Evolutionary conservation across 495 filamentous ascomycete species (phyloP), one percentile per base, ranked within the genome.

Genomic region (Aspergillus sclerotioniger): DNA sequence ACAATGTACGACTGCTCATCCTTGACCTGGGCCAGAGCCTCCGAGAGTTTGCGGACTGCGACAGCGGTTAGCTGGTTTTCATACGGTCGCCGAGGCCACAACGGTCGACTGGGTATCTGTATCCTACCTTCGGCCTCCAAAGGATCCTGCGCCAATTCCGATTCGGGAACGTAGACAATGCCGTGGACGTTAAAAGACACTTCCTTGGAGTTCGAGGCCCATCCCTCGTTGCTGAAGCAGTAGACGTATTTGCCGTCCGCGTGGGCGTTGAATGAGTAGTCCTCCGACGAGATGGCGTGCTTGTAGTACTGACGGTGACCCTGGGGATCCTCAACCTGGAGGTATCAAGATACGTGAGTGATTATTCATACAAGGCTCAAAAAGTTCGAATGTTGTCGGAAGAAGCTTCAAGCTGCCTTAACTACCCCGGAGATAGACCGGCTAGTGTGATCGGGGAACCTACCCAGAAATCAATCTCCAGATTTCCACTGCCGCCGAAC

Each of bases 401-500:
- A 13, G 3, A n/a, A 15, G 37, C 37, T 41, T 41, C 37, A 15
- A n/a, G 37, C 37, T 41, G 8, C 10, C 37, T 39, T 1, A n/a
- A 12, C 1, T 12, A 15, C 37, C n/a, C 21, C 25, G 47, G 47
- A 32, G 25, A 15, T 16, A 16, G 25, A 16, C 13, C 25, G 21
- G 9, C 21, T 29, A 12, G 9, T 12, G 4, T 6, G 44, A 28
- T 6, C 37, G 12, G 31, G 19, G 8, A 35, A 68, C 84, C 56
- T 87, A 97, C 94, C 94, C 92, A 98, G 73, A 98, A 98, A 73
- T 98, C 94, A 71, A 98, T 84, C 63, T 98, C 94, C 16, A 98
- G 78, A 67, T 97, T 98, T 12, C 94, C 93, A 41, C 91, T 92
- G 15, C 90, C 87, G 29, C 93, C 94, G 72, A 97, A 98, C 66